Percentiles rank a stretch among this genome's conserved stretches.
Evolutionary conservation across 2,329 filamentous ascomycete genomes (phyloP).

Genomic region (Ophiostoma sp.): DNA sequence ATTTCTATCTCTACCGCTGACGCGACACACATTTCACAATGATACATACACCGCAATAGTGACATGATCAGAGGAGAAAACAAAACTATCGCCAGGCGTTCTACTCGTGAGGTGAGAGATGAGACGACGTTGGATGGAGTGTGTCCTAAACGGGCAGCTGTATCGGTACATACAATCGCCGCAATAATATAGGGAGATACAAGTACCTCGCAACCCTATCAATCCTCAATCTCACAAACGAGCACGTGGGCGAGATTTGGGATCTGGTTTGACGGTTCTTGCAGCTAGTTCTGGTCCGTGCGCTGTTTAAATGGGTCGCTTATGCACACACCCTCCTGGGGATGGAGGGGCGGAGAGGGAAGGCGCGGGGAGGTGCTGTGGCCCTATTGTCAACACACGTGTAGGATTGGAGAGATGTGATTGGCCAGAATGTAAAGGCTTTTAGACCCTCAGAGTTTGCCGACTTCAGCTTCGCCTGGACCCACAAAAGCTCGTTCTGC

Average conservation of each 20-base stretch:
- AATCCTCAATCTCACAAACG: not conserved
- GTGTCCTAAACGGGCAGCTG: not conserved
- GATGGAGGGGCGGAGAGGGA: constrained; percentile 12
- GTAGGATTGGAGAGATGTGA: constrained; percentile 18
- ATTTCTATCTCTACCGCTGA: too few species aligned
- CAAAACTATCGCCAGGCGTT: too few species aligned
- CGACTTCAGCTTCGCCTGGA: constrained; percentile 14
- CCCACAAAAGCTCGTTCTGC: constrained; percentile 7
- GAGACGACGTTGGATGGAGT: not conserved
- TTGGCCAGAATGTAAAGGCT: constrained; percentile 18
- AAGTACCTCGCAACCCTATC: not conserved
- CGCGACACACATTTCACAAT: too few species aligned
- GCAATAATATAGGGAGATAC: not conserved
- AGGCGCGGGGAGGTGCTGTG: constrained; percentile 7
- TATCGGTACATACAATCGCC: not conserved
- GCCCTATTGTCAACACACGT: constrained; percentile 26
- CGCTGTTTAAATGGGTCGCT: not conserved
- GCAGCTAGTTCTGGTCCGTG: not conserved
- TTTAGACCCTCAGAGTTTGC: constrained; percentile 2
- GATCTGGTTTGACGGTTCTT: constrained; percentile 11
- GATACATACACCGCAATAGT: too few species aligned
- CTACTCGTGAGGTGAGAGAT: too few species aligned
- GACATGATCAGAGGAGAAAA: too few species aligned
- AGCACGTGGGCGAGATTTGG: constrained; percentile 7
- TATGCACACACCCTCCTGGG: not conserved